Base-by-base conservation (phyloP, 75 land plant species). In the Pinus albicaulis region DNA sequence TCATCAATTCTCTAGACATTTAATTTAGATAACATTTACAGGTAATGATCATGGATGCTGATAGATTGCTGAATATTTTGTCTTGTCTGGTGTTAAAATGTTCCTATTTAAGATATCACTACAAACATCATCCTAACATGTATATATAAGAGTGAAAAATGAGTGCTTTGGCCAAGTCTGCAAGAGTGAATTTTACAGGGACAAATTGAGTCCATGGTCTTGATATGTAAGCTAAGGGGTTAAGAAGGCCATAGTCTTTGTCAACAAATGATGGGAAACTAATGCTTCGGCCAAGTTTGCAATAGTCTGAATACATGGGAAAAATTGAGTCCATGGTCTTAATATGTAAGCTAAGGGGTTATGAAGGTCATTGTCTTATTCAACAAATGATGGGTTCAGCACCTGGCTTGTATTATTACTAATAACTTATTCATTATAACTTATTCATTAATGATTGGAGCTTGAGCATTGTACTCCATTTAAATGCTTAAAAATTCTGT, bases 401-500 rank as follows among this genome's bases (percentile, higher is more conserved):
- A 1, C 10, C 48, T 16, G 20, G 3, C 12, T 68, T 41, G 23
- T 38, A 68, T 64, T 16, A 64, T 17, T 19, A 5, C n/a, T 41
- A 41, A 41, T 44, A 8, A 17, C 19, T 38, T 34, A 34, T 15
- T 66, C 8, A 38, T 41, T 24, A 68, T 44, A 8, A 17, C 19
- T 38, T 34, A 34, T 15, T 66, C 8, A 38, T 41, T 24, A 68
- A 38, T 10, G n/a, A 7, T 13, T 20, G 41, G 34, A 23, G 25
- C 64, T 61, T 61, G 64, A 13, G 26, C 14, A 24, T 61, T 24
- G 28, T 14, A 61, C 13, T 61, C 13, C 15, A 11, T 61, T 61
- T 61, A 61, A 61, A 23, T 20, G 52, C 71, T 68, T 68, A 38
- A 17, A 48, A 68, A 38, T 68, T 28, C n/a, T 68, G 41, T 68